Conservation (phyloP, 345 rosid genomes). For the Gossypium thurberi region DNA sequence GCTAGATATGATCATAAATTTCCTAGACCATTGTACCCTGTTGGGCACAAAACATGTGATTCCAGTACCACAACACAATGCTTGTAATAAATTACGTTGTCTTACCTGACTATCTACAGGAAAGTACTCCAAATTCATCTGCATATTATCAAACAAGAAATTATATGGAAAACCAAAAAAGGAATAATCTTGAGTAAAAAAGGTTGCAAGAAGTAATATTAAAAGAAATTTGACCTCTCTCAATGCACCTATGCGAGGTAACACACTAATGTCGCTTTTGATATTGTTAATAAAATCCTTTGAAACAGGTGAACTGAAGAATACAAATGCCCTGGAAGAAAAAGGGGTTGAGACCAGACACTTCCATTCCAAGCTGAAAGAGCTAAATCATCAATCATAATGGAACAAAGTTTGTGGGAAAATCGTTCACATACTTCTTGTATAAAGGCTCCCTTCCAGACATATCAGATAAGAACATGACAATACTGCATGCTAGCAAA, state of each 20-base stretch:
- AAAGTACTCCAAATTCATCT: constrained; percentile 94
- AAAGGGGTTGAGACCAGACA: neutral
- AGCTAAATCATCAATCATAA: neutral
- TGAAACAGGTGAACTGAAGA: constrained; percentile 71
- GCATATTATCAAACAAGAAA: constrained; percentile 22
- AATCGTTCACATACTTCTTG: constrained; percentile 51
- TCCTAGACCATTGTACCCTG: neutral
- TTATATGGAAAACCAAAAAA: neutral
- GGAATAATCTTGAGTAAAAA: neutral
- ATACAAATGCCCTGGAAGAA: constrained; percentile 61
- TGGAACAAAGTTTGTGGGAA: neutral
- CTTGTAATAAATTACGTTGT: neutral
- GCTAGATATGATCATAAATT: neutral
- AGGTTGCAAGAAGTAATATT: neutral
- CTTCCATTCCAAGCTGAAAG: neutral
- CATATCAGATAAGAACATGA: constrained; percentile 98
- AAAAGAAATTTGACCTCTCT: constrained; percentile 62
- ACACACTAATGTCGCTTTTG: constrained; percentile 72
- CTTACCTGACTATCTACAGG: constrained; percentile 81
- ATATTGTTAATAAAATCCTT: constrained; percentile 81
- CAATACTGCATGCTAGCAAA: constrained; percentile 64
- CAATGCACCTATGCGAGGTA: constrained; percentile 85
- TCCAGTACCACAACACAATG: neutral
- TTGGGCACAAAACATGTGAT: neutral
- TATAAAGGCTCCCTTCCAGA: constrained; percentile 95